These are phyloP conservation scores for Mycena pura DNA, from an alignment of 768 basidiomycete genomes.

Conservation along the genomic window DNA sequence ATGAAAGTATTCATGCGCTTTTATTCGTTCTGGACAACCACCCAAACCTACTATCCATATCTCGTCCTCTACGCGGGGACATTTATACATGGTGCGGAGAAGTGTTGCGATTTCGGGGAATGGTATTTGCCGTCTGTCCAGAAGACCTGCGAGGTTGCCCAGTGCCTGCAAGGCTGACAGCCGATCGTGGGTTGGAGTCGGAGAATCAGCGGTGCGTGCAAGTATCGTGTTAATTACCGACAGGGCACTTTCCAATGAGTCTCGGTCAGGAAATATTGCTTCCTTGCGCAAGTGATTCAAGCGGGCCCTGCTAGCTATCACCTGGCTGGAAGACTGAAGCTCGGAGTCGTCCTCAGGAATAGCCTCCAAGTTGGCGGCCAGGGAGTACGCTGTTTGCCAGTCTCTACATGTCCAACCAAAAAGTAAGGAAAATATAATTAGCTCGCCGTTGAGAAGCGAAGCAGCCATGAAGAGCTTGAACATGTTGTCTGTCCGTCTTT, in stretches of 20 bases:
- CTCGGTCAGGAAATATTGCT: constrained; percentile 21
- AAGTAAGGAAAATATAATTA: constrained; percentile 75
- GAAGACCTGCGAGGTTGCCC: constrained; percentile 58
- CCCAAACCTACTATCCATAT: constrained; percentile 45
- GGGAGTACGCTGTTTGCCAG: constrained; percentile 52
- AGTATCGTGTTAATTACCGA: constrained; percentile 43
- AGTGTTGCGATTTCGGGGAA: constrained; percentile 52
- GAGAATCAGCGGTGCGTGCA: constrained; percentile 30
- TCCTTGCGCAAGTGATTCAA: constrained; percentile 23
- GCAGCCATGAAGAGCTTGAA: constrained; percentile 66
- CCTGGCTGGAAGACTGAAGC: constrained; percentile 18
- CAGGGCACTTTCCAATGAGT: constrained; percentile 36
- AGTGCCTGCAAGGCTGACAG: constrained; percentile 62
- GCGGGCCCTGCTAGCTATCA: constrained; percentile 8
- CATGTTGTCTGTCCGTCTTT: constrained; percentile 63
- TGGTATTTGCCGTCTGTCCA: constrained; percentile 58
- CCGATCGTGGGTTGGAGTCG: constrained; percentile 28
- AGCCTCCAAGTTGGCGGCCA: constrained; percentile 31
- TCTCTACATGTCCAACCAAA: constrained; percentile 72
- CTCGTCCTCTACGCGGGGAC: constrained; percentile 46
- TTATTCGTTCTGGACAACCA: constrained; percentile 35
- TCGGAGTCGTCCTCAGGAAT: constrained; percentile 23
- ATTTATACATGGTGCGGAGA: constrained; percentile 52
- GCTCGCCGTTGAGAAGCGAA: constrained; percentile 79
- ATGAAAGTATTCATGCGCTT: constrained; percentile 57